Evolutionary conservation across 768 basidiomycete species (phyloP).

Genomic region (Russula emetica): DNA sequence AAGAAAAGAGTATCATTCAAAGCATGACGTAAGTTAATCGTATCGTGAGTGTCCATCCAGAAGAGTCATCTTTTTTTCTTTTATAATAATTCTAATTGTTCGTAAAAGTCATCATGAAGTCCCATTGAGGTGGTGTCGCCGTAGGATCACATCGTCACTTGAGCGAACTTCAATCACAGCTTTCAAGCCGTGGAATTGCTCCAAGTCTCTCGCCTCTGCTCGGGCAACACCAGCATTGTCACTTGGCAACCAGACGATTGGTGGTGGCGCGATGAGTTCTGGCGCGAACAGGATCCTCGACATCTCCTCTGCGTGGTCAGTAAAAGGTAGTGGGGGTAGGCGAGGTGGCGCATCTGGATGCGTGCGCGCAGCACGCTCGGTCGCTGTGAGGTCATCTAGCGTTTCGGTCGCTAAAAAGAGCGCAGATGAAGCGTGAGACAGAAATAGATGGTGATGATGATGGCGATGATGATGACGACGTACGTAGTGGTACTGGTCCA

Average conservation of each 20-base stretch:
- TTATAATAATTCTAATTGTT: too few relatives aligned
- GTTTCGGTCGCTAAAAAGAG: conserved; percentile 57
- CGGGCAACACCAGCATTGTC: conserved; percentile 69
- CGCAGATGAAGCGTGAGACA: background rate
- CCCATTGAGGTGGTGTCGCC: conserved; percentile 28
- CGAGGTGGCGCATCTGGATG: conserved; percentile 74
- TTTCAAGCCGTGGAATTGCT: conserved; percentile 65
- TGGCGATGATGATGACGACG: conserved; percentile 35
- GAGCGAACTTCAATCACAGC: conserved; percentile 66
- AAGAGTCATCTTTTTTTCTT: background rate
- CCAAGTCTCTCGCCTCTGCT: conserved; percentile 71
- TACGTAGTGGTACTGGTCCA: conserved; percentile 65
- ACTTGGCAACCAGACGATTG: conserved; percentile 83
- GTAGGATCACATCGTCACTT: conserved; percentile 47
- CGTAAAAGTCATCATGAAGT: background rate
- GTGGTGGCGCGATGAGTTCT: conserved; percentile 70
- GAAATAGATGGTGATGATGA: too few relatives aligned
- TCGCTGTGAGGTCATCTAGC: conserved; percentile 75
- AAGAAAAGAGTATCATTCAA: background rate
- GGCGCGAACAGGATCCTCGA: conserved; percentile 76
- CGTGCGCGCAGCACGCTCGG: conserved; percentile 72
- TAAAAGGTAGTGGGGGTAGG: conserved; percentile 62
- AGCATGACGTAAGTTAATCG: conserved; percentile 18
- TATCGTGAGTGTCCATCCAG: conserved; percentile 7
- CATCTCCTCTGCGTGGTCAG: conserved; percentile 75